These are phyloP conservation scores for Pulveroboletus sp. DNA, from an alignment of 768 basidiomycete species.

Conservation along the genomic window DNA sequence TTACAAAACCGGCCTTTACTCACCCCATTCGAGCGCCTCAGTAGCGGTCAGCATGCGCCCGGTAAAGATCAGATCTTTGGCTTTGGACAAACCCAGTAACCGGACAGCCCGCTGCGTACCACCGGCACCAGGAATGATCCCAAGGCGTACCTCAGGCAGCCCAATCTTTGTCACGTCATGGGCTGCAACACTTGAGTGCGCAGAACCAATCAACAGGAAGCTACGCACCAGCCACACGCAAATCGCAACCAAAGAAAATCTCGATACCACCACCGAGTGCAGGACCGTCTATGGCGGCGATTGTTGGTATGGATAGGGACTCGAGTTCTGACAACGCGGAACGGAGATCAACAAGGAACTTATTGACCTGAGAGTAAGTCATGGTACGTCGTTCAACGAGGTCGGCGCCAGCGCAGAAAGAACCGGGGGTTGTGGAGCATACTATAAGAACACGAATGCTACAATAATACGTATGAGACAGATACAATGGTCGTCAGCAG, in stretches of 20 bases:
- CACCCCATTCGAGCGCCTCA: constrained; percentile 75
- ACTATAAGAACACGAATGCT: constrained; percentile 81
- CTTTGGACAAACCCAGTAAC: constrained; percentile 72
- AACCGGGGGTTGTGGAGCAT: constrained; percentile 70
- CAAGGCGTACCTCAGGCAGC: constrained; percentile 70
- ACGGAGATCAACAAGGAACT: constrained; percentile 77
- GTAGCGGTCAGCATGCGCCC: constrained; percentile 62
- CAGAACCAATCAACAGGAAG: neutral
- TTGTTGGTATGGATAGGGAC: constrained; percentile 80
- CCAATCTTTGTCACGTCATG: constrained; percentile 80
- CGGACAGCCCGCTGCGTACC: constrained; percentile 84
- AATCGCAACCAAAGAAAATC: constrained; percentile 82
- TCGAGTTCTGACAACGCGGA: constrained; percentile 74
- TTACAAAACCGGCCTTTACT: neutral
- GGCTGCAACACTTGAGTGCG: constrained; percentile 35
- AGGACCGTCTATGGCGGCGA: constrained; percentile 90
- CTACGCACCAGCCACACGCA: constrained; percentile 81
- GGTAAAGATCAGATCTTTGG: constrained; percentile 87
- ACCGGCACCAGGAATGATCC: constrained; percentile 92
- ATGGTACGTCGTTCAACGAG: constrained; percentile 80
- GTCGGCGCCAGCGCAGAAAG: constrained; percentile 94
- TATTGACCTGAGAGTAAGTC: constrained; percentile 67
- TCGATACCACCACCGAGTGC: constrained; percentile 94
- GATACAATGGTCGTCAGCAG: neutral
- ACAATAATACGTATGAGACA: too few species aligned